Base-by-base conservation (phyloP, 768 basidiomycete genomes). In the Podaxis sp. region DNA sequence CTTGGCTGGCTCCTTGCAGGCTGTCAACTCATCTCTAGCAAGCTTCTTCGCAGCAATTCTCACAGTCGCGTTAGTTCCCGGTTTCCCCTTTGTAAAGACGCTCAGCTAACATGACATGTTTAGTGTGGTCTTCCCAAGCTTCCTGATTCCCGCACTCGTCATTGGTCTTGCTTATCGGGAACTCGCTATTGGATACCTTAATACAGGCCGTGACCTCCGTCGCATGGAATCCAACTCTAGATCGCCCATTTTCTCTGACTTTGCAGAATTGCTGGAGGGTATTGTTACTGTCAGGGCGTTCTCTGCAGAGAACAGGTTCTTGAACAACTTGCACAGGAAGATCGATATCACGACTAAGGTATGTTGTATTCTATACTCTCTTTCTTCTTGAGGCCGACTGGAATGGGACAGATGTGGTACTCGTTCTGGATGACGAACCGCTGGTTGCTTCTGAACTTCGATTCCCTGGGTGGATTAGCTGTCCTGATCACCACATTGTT, bases 231-330 rank as follows among this genome's bases (percentile, higher is more conserved):
- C 93, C 1, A 96, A 93, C 68, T 85, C 89, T 0, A 82, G 92
- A 12, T 92, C 90, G 0, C 91, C 93, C 0, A 93, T 93, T 64
- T 93, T 89, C 74, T 89, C 89, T 6, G 90, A 88, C 60, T 95
- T 93, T 66, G 85, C 85, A 12, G 93, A 94, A 69, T 74, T 95
- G 9, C 73, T 96, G 19, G 91, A 95, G 57, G 94, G 94, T 24
- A 92, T 96, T 51, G 91, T 95, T n/a, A 95, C 94, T 4, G 91
- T 96, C 46, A 84, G 95, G 61, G 95, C 95, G 0, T 98, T 96
- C 76, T 88, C 90, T 0, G 89, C 87, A 0, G 94, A 96, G 70
- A 76, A 77, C 44, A 77, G 84, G 4, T 96, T 98, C 80, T 76
- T 95, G 67, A 83, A 90, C 59, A 83, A 82, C 63, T 75, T 96